These are phyloP conservation scores for Penicillium chermesinum DNA, from an alignment of 495 filamentous ascomycete species.

Conservation along the genomic window DNA sequence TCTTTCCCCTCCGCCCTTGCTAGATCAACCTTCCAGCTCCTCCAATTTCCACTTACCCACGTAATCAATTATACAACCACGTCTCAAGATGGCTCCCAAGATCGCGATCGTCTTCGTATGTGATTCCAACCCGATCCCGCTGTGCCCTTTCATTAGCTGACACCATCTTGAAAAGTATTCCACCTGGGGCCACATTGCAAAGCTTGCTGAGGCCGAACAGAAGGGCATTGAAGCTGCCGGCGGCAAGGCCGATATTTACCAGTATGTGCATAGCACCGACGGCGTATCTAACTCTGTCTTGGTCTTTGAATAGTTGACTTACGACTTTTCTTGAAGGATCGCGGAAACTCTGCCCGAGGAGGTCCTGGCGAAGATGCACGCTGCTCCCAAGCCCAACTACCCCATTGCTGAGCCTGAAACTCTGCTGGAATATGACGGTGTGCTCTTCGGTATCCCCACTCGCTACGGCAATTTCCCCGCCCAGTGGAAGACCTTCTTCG, in stretches of 20 bases:
- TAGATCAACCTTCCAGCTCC: neutral
- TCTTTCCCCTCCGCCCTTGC: constrained; percentile 2
- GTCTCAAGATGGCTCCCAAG: constrained; percentile 77
- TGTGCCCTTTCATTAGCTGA: neutral
- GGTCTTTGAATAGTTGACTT: neutral
- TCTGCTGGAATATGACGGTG: constrained; percentile 78
- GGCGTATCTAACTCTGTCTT: neutral
- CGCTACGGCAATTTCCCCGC: constrained; percentile 97
- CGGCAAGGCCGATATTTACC: constrained; percentile 71
- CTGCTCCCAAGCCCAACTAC: constrained; percentile 68
- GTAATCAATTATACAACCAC: neutral
- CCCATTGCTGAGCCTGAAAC: constrained; percentile 60
- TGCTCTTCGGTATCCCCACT: constrained; percentile 96
- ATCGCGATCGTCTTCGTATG: constrained; percentile 86
- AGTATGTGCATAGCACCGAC: constrained; percentile 47
- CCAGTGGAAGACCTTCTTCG: constrained; percentile 93
- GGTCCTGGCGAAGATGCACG: constrained; percentile 83
- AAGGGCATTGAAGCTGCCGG: constrained; percentile 85
- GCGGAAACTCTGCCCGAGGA: constrained; percentile 81
- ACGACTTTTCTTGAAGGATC: constrained; percentile 45
- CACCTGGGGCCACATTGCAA: constrained; percentile 86
- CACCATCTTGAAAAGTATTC: constrained; percentile 62
- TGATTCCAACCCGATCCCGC: constrained; percentile 15
- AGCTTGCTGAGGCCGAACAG: constrained; percentile 85
- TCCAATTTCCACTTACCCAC: constrained; percentile 4